Conservation (phyloP, 768 basidiomycete genomes). For the Megacollybia marginata region DNA sequence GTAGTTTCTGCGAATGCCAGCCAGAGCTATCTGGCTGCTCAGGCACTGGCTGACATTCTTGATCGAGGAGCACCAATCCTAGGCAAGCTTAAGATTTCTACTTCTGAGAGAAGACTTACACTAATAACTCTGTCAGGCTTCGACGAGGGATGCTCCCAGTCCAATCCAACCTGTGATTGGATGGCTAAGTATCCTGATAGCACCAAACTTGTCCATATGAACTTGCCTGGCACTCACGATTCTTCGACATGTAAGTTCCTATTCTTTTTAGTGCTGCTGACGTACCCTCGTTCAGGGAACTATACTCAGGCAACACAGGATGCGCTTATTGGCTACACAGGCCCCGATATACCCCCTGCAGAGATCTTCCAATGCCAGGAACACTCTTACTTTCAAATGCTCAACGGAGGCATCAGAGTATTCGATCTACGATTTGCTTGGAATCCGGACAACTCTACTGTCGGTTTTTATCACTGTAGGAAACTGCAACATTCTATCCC, state of each 20-base stretch:
- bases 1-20: not conserved
- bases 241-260: conserved; percentile 12
- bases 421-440: conserved; percentile 42
- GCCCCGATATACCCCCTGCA: conserved; percentile 25
- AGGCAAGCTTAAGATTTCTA: conserved; percentile 3
- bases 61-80: conserved; percentile 14
- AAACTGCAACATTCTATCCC: not conserved
- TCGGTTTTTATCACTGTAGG: conserved; percentile 42
- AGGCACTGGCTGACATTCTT: conserved; percentile 11
- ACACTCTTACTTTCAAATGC: conserved; percentile 35
- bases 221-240: conserved; percentile 24
- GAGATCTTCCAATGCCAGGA: conserved; percentile 35
- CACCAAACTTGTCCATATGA: conserved; percentile 17
- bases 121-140: conserved; percentile 4
- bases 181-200: conserved; percentile 16
- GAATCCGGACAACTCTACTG: conserved; percentile 43
- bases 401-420: conserved; percentile 42
- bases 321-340: conserved; percentile 13
- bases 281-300: conserved; percentile 9
- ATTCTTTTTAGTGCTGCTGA: not conserved
- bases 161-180: conserved; percentile 15
- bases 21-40: conserved; percentile 10
- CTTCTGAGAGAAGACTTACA: not conserved
- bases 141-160: conserved; percentile 11
- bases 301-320: conserved; percentile 16